A percentile compares a stretch with the other conserved stretches of the same genome.
Evolutionary conservation across 345 rosid genomes (phyloP).

Genomic region (Linum trigynum): DNA sequence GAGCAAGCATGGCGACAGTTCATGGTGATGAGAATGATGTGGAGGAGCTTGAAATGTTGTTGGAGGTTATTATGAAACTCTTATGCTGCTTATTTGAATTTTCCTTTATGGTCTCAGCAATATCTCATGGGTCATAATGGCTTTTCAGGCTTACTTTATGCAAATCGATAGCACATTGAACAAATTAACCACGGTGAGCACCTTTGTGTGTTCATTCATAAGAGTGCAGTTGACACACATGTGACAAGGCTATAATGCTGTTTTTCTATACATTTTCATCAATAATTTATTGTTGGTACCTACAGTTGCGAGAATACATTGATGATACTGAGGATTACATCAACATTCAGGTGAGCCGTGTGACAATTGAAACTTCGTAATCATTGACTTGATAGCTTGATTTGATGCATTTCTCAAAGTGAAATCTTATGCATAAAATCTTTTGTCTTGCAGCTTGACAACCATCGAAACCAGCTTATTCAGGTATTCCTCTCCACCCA

Average conservation of each 20-base stretch:
- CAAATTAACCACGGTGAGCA: slow-evolving; percentile 66
- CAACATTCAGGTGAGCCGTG: slow-evolving; percentile 65
- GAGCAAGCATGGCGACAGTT: slow-evolving; percentile 67
- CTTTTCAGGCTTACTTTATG: slow-evolving; percentile 83
- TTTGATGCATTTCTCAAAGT: background rate
- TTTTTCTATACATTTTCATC: background rate
- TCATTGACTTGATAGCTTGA: background rate
- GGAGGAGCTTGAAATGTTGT: slow-evolving; percentile 97
- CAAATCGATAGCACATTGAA: slow-evolving; percentile 87
- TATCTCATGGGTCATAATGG: slow-evolving; percentile 1
- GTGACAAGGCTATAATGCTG: background rate
- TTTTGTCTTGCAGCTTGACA: slow-evolving; percentile 68
- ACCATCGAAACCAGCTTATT: slow-evolving; percentile 95
- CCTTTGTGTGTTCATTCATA: background rate
- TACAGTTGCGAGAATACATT: slow-evolving; percentile 93
- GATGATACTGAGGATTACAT: slow-evolving; percentile 98
- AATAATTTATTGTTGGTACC: slow-evolving; percentile 16
- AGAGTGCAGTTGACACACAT: background rate
- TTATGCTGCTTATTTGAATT: slow-evolving; percentile 8
- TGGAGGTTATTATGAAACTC: slow-evolving; percentile 48
- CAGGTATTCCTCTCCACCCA: slow-evolving; percentile 39
- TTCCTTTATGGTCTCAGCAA: background rate
- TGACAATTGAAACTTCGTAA: slow-evolving; percentile 1
- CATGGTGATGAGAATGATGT: slow-evolving; percentile 95
- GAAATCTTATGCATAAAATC: background rate